Evolutionary conservation across 345 rosid genomes (phyloP), one percentile per base, ranked within the genome.

Genomic region (Populus alba): DNA sequence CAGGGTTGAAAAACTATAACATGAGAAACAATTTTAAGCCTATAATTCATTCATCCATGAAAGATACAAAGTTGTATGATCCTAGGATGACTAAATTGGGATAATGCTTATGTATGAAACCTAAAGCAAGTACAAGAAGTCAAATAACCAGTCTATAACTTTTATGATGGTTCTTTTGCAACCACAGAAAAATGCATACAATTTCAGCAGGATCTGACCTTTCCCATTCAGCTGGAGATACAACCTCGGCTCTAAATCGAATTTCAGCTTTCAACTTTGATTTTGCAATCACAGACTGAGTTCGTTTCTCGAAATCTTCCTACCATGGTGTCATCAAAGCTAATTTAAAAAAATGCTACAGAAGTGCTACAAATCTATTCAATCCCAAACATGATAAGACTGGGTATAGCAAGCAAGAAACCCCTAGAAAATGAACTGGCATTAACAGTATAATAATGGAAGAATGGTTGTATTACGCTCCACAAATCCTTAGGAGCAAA

Each of bases 201-300:
- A 71, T 63, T 17, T 55, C 78, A 69, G 81, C 41, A 86, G 84
- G 63, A 80, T 53, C 67, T 66, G 18, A 92, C 98, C 98, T 94
- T 87, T 96, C 99, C 97, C 99, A 91, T 85, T 96, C 97, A 17
- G 79, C 82, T 51, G 94, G 91, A 18, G 97, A 94, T 31, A 90
- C 87, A 53, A 81, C 88, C 82, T 92, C 95, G 0, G 97, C 91
- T 84, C 76, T 94, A 81, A 88, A 94, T 66, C 94, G 88, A 83
- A 94, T 84, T 89, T 94, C 99, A 70, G 93, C 81, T 88, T 96
- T 96, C 86, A 96, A 82, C 86, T 89, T 94, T 62, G 99, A 96
- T 79, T 91, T 88, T 39, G 92, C 89, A 74, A 87, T 87, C 66
- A 96, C 78, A 2, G 99, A 96, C 72, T 96, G 92, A 78, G 98